Percentiles rank a stretch among this genome's conserved stretches.
Evolutionary conservation across 2,329 filamentous ascomycete species (phyloP).

Genomic region (Penicillium sp.): DNA sequence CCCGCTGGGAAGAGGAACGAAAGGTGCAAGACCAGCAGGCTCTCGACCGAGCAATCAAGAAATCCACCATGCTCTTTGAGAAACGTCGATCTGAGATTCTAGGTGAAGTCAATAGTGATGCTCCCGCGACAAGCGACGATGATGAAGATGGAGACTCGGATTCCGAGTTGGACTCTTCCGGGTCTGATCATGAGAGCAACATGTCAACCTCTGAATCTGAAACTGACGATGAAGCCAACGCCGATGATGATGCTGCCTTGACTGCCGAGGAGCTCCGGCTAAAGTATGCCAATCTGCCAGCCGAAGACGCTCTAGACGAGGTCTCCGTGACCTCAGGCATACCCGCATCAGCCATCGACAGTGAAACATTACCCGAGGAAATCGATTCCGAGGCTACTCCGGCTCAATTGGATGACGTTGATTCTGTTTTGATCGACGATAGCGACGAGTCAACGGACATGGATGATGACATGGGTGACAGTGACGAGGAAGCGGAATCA

Average conservation of each 20-base stretch:
- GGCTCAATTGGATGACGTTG: slow-evolving; percentile 48
- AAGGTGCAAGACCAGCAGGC: slow-evolving; percentile 57
- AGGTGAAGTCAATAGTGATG: slow-evolving; percentile 65
- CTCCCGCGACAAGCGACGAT: slow-evolving; percentile 68
- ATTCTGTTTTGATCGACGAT: slow-evolving; percentile 50
- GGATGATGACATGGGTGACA: slow-evolving; percentile 54
- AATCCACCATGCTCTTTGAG: slow-evolving; percentile 55
- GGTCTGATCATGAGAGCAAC: slow-evolving; percentile 57
- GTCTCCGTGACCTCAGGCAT: slow-evolving; percentile 31
- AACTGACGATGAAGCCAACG: slow-evolving; percentile 43
- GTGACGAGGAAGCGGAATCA: slow-evolving; percentile 52
- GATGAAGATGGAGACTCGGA: slow-evolving; percentile 34
- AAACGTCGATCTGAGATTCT: slow-evolving; percentile 49
- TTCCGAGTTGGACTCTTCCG: slow-evolving; percentile 64
- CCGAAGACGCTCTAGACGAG: slow-evolving; percentile 28
- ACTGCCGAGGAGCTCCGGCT: slow-evolving; percentile 52
- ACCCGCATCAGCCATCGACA: slow-evolving; percentile 27
- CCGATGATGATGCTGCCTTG: slow-evolving; percentile 50
- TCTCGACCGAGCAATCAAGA: slow-evolving; percentile 56
- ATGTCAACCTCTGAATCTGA: slow-evolving; percentile 53
- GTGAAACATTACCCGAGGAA: slow-evolving; percentile 28
- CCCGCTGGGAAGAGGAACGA: slow-evolving; percentile 62
- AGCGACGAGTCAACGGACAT: slow-evolving; percentile 53
- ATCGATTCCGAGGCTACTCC: slow-evolving; percentile 25
- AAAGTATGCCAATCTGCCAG: slow-evolving; percentile 51